Evolutionary conservation across 306 rosid genomes (phyloP), one percentile per base, ranked within the genome.

Genomic region (Malus orientalis): DNA sequence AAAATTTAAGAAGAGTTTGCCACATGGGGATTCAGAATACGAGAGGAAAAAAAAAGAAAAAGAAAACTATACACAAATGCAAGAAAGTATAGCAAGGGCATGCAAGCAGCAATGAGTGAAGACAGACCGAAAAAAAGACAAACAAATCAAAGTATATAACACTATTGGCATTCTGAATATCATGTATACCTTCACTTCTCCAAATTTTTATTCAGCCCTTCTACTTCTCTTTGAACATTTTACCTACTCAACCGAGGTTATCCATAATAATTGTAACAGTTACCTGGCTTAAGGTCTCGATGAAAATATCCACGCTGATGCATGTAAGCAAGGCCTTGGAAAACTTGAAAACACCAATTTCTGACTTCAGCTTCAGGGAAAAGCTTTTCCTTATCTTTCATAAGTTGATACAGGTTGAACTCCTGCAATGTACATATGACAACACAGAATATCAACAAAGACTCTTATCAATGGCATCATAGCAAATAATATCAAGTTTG

Each of bases 301-400:
- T 96, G 99, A 86, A 96, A 96, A 85, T 96, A 96, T 77, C 99
- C 99, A 77, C 91, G 91, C 83, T 96, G 99, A 76, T 96, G 99
- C 91, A 96, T 96, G 86, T 91, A 92, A 27, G 99, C 89, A 77
- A 96, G 99, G 74, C 96, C 96, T 85, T 96, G 99, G 81, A 96
- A 96, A 82, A 92, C 97, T 86, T 96, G 99, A 81, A 92, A 96
- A 78, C 96, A 96, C 99, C 97, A 96, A 84, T 89, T 91, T 80
- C 94, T 87, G 60, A 96, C 54, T 81, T 96, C 93, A 81, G 83
- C 82, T 89, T 91, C 99, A 62, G 91, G 86, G 81, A 92, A 96
- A 78, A 87, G 89, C 75, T 87, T 96, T 76, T 81, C 86, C 86
- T 93, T 92, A 76, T 91, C 93, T 82, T 92, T 92, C 93, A 92